A percentile compares a stretch with the other conserved stretches of the same genome.
These are phyloP conservation scores for Blastobotrys chiropterorum DNA, from an alignment of 805 yeast species.

Conservation along the genomic window DNA sequence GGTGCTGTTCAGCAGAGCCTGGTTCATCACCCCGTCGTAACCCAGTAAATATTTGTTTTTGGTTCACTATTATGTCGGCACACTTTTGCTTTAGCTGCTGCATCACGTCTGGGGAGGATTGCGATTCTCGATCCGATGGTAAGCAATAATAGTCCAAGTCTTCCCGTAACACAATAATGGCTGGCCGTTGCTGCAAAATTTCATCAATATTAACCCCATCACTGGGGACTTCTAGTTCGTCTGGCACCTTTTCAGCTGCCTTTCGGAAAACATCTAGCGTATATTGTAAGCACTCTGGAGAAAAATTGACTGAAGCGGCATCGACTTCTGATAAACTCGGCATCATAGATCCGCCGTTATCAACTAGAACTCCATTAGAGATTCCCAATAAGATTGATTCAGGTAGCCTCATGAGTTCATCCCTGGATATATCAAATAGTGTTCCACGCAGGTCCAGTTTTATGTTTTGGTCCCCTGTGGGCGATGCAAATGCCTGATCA, in stretches of 20 bases:
- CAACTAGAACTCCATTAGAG: slow-evolving; percentile 86
- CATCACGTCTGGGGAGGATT: slow-evolving; percentile 37
- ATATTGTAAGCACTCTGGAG: slow-evolving; percentile 81
- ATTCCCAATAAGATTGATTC: slow-evolving; percentile 81
- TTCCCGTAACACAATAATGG: slow-evolving; percentile 86
- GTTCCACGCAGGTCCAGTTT: slow-evolving; percentile 72
- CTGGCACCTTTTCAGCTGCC: slow-evolving; percentile 54
- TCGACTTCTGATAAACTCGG: slow-evolving; percentile 75
- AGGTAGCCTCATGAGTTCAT: slow-evolving; percentile 85
- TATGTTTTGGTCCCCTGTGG: slow-evolving; percentile 37
- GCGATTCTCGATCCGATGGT: slow-evolving; percentile 53
- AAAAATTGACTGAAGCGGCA: slow-evolving; percentile 71
- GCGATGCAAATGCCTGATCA: background rate
- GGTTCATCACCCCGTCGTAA: slow-evolving; percentile 36
- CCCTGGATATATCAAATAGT: slow-evolving; percentile 71
- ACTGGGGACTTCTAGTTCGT: slow-evolving; percentile 1
- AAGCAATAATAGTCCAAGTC: slow-evolving; percentile 91
- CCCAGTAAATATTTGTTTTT: slow-evolving; percentile 69
- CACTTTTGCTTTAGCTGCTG: slow-evolving; percentile 64
- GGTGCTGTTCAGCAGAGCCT: slow-evolving; percentile 91
- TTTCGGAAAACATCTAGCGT: slow-evolving; percentile 64
- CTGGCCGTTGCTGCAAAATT: slow-evolving; percentile 42
- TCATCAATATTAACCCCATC: slow-evolving; percentile 9
- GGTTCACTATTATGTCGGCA: slow-evolving; percentile 55
- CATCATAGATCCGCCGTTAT: slow-evolving; percentile 68